Evolutionary conservation across 257 asterid genomes (phyloP).

Genomic region (Solanum clarkiae): DNA sequence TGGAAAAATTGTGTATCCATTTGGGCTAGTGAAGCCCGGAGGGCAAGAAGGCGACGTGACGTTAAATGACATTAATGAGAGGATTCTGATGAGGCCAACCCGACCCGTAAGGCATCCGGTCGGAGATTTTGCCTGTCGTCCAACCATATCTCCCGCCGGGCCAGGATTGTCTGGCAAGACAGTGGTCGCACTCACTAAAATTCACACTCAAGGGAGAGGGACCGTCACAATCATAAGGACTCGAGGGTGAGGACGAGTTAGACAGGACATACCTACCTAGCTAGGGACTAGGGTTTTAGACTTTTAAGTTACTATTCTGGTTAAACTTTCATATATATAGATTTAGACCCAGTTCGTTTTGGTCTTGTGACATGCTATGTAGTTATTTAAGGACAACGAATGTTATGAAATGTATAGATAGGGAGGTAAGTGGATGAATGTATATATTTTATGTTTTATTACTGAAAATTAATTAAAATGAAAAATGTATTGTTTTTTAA

Average conservation of each 20-base stretch:
- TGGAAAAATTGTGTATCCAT: slow-evolving; percentile 65
- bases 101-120: slow-evolving; percentile 88
- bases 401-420: background rate
- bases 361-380: background rate
- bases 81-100: slow-evolving; percentile 79
- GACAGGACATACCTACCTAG: background rate
- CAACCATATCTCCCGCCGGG: slow-evolving; percentile 46
- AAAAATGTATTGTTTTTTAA: background rate
- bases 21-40: slow-evolving; percentile 82
- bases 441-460: background rate
- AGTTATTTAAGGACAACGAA: too few species aligned
- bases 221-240: slow-evolving; percentile 82
- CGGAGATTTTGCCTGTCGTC: slow-evolving; percentile 83
- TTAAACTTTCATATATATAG: background rate
- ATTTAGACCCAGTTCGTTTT: background rate
- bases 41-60: slow-evolving; percentile 69
- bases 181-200: slow-evolving; percentile 73
- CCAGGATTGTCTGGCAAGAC: slow-evolving; percentile 88
- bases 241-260: slow-evolving; percentile 19
- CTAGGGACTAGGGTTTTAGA: background rate
- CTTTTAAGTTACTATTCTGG: background rate
- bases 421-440: background rate
- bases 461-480: background rate
- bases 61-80: slow-evolving; percentile 65
- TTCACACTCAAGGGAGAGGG: slow-evolving; percentile 90